phyloP scores from a whole-genome alignment of 306 rosid genomes.

The Lathyrus sativus region DNA sequence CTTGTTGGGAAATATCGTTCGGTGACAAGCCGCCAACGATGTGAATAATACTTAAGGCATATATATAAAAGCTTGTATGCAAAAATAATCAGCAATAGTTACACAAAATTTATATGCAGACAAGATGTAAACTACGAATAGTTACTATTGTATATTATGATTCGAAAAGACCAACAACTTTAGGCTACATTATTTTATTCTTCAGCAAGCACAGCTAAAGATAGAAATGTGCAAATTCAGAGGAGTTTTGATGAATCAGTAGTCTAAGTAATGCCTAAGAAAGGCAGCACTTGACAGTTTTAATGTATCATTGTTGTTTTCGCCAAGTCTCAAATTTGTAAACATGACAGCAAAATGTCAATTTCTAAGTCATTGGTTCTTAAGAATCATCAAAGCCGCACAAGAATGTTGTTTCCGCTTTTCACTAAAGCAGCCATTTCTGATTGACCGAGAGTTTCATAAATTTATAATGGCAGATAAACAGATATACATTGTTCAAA shows the following conservation, averaged over 20 bases:
- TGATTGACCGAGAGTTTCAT: neutral
- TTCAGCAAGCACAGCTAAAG: neutral
- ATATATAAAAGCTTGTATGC: slow-evolving; percentile 14
- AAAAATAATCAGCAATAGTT: slow-evolving; percentile 33
- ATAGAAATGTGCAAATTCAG: slow-evolving; percentile 1
- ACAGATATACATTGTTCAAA: slow-evolving; percentile 14
- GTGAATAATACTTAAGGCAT: slow-evolving; percentile 43
- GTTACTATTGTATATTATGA: slow-evolving; percentile 17
- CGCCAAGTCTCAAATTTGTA: neutral
- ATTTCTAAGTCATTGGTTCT: neutral
- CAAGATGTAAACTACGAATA: slow-evolving; percentile 29
- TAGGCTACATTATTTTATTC: slow-evolving; percentile 1
- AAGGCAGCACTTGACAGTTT: neutral
- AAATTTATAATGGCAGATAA: neutral
- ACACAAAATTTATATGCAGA: slow-evolving; percentile 22
- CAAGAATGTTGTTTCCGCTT: neutral
- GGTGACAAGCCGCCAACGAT: slow-evolving; percentile 45
- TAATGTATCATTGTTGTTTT: no score
- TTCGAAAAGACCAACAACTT: slow-evolving; percentile 5
- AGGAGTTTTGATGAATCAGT: neutral
- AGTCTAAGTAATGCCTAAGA: no score
- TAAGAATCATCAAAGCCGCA: neutral
- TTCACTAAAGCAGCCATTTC: neutral
- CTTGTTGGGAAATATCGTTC: slow-evolving; percentile 71
- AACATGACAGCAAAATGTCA: neutral